Conservation (phyloP, 192 early-diverging fungal species). For the Coemansia sp. region DNA sequence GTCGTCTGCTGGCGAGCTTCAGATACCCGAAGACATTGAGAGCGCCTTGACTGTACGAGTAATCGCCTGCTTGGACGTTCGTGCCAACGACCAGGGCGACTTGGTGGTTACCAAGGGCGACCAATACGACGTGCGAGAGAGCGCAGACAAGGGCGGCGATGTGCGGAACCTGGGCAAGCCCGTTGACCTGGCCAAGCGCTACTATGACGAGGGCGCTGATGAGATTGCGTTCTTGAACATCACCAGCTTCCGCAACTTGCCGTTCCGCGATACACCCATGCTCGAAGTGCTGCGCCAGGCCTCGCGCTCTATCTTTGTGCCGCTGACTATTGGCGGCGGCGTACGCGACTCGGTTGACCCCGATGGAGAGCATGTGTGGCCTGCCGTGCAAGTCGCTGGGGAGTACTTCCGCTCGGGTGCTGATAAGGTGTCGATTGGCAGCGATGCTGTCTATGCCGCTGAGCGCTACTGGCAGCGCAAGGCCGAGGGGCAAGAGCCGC, state of each 20-base stretch:
- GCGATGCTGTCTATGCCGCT: constrained; percentile 98
- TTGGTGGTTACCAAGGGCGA: constrained; percentile 99
- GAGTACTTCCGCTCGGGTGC: constrained; percentile 99
- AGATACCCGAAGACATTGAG: constrained; percentile 7
- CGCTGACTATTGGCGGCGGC: constrained; percentile 97
- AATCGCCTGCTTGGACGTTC: constrained; percentile 96
- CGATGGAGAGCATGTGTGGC: constrained; percentile 65
- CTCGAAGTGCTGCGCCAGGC: constrained; percentile 85
- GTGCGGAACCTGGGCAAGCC: constrained; percentile 98
- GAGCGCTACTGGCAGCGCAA: constrained; percentile 72
- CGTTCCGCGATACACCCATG: constrained; percentile 92
- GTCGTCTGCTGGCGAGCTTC: not conserved
- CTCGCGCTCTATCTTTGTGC: constrained; percentile 95
- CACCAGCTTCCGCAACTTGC: constrained; percentile 92
- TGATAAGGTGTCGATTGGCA: constrained; percentile 99
- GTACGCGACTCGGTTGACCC: constrained; percentile 91
- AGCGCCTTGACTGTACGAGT: constrained; percentile 83
- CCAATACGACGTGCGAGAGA: constrained; percentile 97
- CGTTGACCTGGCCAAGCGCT: constrained; percentile 86
- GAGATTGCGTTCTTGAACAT: constrained; percentile 99
- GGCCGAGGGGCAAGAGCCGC: constrained; percentile 28
- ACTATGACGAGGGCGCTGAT: constrained; percentile 95
- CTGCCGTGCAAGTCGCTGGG: constrained; percentile 96
- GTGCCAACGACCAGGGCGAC: constrained; percentile 95
- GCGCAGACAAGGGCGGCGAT: constrained; percentile 50